A percentile compares a stretch with the other conserved stretches of the same genome.
Conservation (phyloP, 139 green algal genomes). For the Tetraselmis chui region DNA sequence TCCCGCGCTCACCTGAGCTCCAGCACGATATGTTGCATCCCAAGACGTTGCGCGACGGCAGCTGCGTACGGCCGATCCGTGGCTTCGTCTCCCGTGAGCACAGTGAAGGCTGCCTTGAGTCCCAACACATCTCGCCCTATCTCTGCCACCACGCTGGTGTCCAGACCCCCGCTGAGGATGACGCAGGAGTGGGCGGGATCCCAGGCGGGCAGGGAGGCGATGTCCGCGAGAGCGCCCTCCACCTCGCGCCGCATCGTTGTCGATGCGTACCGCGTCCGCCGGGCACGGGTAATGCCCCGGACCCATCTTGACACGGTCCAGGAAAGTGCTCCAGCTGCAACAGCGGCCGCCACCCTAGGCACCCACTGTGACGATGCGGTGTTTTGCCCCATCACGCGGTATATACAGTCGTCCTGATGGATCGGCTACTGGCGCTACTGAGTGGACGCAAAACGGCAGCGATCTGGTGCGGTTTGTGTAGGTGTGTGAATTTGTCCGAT, state of each 20-base stretch:
- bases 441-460: too few relatives aligned
- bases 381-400: too few relatives aligned
- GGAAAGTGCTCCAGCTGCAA: too few relatives aligned
- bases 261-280: too few relatives aligned
- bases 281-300: too few relatives aligned
- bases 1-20: not conserved
- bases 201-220: not conserved
- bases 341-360: too few relatives aligned
- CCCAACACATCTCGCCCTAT: not conserved
- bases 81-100: not conserved
- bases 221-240: not conserved
- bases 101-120: not conserved
- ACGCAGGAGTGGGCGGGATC: not conserved
- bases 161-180: not conserved
- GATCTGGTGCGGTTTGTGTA: too few relatives aligned
- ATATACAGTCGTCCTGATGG: too few relatives aligned
- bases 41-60: not conserved
- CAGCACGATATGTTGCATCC: not conserved
- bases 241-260: not conserved
- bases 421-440: too few relatives aligned
- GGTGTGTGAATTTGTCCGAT: too few relatives aligned
- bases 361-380: too few relatives aligned
- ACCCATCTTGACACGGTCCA: too few relatives aligned
- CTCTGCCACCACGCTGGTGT: not conserved
- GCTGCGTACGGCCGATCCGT: not conserved